These are phyloP conservation scores for Shiraia sp. DNA, from an alignment of 2,329 filamentous ascomycete species.

Conservation along the genomic window DNA sequence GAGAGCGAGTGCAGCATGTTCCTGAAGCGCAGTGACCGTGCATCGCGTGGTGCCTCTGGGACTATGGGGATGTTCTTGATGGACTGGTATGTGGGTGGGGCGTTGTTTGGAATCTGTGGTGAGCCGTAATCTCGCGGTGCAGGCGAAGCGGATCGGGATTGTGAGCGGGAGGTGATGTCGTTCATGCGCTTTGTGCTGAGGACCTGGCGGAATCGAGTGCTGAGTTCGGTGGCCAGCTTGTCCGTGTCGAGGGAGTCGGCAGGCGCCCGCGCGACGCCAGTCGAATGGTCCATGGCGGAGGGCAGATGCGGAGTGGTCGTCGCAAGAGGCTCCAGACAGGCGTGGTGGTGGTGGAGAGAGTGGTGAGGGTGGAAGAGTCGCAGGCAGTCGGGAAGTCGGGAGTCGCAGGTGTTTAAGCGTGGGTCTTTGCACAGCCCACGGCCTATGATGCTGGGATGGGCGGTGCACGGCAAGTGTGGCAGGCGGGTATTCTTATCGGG, in stretches of 20 bases:
- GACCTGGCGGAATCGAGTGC: conserved; percentile 82
- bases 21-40: conserved; percentile 53
- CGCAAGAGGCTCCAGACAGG: conserved; percentile 3
- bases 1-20: conserved; percentile 85
- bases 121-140: conserved; percentile 53
- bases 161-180: conserved; percentile 67
- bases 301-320: conserved; percentile 13
- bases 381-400: conserved; percentile 10
- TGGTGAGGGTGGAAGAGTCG: conserved; percentile 3
- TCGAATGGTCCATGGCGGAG: conserved; percentile 40
- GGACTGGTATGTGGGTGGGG: conserved; percentile 64
- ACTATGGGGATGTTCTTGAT: conserved; percentile 68
- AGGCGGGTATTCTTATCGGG: background rate
- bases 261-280: conserved; percentile 33
- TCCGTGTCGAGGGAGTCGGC: conserved; percentile 31
- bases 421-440: background rate
- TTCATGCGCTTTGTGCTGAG: conserved; percentile 86
- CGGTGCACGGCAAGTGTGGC: background rate
- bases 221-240: conserved; percentile 70
- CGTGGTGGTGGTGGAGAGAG: conserved; percentile 11
- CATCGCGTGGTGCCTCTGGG: conserved; percentile 70
- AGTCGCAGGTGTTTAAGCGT: conserved; percentile 11
- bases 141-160: conserved; percentile 64
- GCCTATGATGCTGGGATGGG: background rate
- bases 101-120: conserved; percentile 42